Evolutionary conservation across 805 yeast genomes (phyloP), one percentile per base, ranked within the genome.

Genomic region (Yamadazyma olivae): DNA sequence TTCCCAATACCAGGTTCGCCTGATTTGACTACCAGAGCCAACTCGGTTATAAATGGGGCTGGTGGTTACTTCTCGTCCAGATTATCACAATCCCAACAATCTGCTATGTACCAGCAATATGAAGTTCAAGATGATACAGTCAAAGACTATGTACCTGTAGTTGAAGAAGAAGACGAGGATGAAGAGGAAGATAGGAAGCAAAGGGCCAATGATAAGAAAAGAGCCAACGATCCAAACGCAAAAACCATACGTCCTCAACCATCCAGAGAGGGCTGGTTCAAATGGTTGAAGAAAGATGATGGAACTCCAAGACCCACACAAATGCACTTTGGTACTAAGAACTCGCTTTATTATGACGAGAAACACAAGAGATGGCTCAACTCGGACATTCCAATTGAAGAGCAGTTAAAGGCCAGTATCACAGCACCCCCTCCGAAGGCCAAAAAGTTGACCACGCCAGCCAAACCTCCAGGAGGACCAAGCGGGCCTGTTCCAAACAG

Each of bases 311-410:
- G 85, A 52, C 84, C 89, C 0, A 73, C 81, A 43, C 76, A 78
- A 44, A 98, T 96, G 24, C 88, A 93, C 47, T 63, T 93, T 35
- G 99, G 98, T 9, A 86, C 83, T 39, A 74, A 79, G 40, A 83
- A 71, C 53, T 67, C 75, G 13, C 83, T 93, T 54, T 74, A 77
- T 51, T 93, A 79, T 56, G 96, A 90, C 61, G 91, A 86, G 49
- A 78, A 83, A 40, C 72, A 83, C 53, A 81, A 83, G 55, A 75
- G 96, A 51, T 93, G 97, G 96, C 77, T 93, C 35, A 81, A 87
- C 53, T 77, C 75, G 37, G 75, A 78, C 43, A 78, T 76, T 3
- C 75, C 81, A 17, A 68, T 74, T 33, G 93, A 77, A 53, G 90
- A 83, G 32, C 80, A 80, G 49, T 60, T 70, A 34, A 67, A 64